Evolutionary conservation across 768 basidiomycete species (phyloP).

Genomic region (Russula lepida): DNA sequence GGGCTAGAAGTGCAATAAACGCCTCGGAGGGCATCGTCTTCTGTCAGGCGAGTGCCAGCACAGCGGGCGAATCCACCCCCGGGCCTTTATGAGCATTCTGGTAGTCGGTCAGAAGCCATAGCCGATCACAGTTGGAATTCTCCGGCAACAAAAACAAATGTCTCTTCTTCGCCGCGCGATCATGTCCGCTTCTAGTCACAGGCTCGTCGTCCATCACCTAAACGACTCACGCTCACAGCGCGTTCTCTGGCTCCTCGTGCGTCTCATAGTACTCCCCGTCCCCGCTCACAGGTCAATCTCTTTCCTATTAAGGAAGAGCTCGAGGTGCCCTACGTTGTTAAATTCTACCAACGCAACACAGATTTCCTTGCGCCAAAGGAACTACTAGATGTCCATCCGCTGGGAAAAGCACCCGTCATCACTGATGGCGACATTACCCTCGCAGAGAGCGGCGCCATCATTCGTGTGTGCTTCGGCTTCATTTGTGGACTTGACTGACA

Average conservation of each 20-base stretch:
- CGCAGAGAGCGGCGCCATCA: slow-evolving; percentile 38
- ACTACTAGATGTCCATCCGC: slow-evolving; percentile 32
- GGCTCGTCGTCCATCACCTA: slow-evolving; percentile 35
- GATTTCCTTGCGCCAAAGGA: slow-evolving; percentile 32
- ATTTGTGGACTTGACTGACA: background rate
- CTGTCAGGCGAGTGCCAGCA: background rate
- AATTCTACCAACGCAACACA: slow-evolving; percentile 31
- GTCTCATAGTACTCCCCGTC: background rate
- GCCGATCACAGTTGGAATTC: background rate
- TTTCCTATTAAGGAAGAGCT: slow-evolving; percentile 40
- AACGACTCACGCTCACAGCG: slow-evolving; percentile 43
- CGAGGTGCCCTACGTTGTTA: slow-evolving; percentile 36
- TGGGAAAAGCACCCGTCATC: slow-evolving; percentile 42
- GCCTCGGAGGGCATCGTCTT: background rate
- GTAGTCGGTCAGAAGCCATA: background rate
- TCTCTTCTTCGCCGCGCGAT: background rate
- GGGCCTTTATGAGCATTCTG: background rate
- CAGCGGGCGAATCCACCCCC: background rate
- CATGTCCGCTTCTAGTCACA: background rate
- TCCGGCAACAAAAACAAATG: too few relatives aligned
- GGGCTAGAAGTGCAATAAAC: slow-evolving; percentile 5
- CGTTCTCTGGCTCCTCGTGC: slow-evolving; percentile 39
- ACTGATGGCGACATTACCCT: slow-evolving; percentile 38
- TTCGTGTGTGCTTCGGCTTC: slow-evolving; percentile 27
- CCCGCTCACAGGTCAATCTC: background rate